These are phyloP conservation scores for Zoysia pacifica DNA, from an alignment of 176 grass and related monocot genomes.

Conservation along the genomic window DNA sequence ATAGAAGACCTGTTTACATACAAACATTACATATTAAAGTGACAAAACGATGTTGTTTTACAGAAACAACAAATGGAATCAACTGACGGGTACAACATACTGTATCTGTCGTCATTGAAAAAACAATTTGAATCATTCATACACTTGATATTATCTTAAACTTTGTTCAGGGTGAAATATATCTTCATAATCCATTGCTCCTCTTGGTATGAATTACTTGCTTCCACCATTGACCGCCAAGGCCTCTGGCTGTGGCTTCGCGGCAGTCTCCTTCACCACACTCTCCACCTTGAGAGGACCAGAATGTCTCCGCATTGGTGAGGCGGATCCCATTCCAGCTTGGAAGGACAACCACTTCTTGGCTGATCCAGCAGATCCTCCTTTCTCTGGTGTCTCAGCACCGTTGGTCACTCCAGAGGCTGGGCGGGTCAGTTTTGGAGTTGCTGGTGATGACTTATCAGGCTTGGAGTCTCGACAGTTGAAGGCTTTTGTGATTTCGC, in stretches of 20 bases:
- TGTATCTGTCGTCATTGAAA: constrained; percentile 32
- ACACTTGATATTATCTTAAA: constrained; percentile 30
- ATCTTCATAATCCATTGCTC: constrained; percentile 40
- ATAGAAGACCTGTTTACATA: constrained; percentile 57
- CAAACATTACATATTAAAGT: constrained; percentile 30
- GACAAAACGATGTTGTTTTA: constrained; percentile 47
- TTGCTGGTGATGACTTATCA: constrained; percentile 56
- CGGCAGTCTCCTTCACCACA: constrained; percentile 44
- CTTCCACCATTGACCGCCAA: constrained; percentile 39
- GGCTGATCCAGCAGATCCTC: constrained; percentile 36
- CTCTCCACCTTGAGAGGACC: constrained; percentile 80
- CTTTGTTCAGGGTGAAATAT: constrained; percentile 38
- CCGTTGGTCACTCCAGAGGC: constrained; percentile 44
- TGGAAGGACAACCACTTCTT: constrained; percentile 92
- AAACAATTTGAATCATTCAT: constrained; percentile 38
- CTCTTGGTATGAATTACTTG: constrained; percentile 21
- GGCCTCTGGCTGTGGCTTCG: constrained; percentile 26
- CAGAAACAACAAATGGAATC: constrained; percentile 61
- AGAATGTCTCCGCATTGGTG: constrained; percentile 68
- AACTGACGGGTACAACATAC: constrained; percentile 3
- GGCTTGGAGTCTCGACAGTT: constrained; percentile 63
- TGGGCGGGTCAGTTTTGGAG: constrained; percentile 51
- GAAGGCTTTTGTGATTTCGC: constrained; percentile 89
- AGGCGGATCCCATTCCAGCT: constrained; percentile 43
- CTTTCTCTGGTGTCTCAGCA: constrained; percentile 62